Base-by-base conservation (phyloP, 805 yeast genomes). In the Metschnikowia drakensbergensis region DNA sequence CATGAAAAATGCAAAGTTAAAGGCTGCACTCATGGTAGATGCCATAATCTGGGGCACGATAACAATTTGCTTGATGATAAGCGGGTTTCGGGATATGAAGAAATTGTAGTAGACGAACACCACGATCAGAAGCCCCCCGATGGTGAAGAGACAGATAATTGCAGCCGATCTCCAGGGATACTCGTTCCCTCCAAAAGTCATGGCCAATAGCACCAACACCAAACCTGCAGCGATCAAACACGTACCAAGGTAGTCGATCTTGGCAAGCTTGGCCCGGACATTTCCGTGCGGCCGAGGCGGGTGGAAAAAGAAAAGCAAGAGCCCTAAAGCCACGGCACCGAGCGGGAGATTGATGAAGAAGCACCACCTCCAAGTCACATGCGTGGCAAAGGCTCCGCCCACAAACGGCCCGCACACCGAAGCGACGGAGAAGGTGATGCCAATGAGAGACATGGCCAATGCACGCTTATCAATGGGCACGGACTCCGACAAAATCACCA, bases 281-380 rank as follows among this genome's bases (percentile, higher is more conserved):
- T 64, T 58, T 10, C 77, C 76, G n/a, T 58, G 58, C 0, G 80
- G 74, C 33, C 59, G 63, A 5, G 79, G 80, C 9, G 84, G 82
- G 29, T 71, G 66, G 60, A 78, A 75, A 17, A 73, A 67, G 4
- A 72, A 49, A 3, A 71, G 42, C 13, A 80, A 59, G 6, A 72
- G 53, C 0, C 60, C 58, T 17, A 72, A 58, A 0, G 81, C 76
- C 0, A 70, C 46, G 1, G 84, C 88, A 13, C 87, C 86, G 32
- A 83, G 63, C 3, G 89, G 88, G 33, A 86, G 62, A 62, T 84
- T 85, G 53, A 86, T 72, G 64, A 80, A 86, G 60, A 84, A 86
- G 57, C 88, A 81, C 88, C 90, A 84, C 58, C 90, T 71, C 90
- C 90, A 85, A n/a, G 79, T 66, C 4, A 74, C 80, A 45, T 75